Percentiles rank a stretch among this genome's conserved stretches.
Conservation (phyloP, 768 basidiomycete species). For the Termitomyces titanicus region DNA sequence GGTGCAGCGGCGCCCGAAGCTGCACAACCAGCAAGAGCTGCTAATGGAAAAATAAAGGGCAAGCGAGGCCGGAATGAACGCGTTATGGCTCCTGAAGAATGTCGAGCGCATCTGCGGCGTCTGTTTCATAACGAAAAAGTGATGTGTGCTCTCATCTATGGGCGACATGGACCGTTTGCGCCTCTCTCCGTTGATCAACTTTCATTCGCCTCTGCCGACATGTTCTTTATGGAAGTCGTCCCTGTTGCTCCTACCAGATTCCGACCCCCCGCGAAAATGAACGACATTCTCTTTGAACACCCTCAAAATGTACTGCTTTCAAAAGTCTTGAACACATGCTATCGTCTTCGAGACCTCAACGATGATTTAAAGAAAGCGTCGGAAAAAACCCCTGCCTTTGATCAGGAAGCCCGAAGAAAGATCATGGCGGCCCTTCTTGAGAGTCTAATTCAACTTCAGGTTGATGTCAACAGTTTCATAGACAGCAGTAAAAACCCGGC, state of each 20-base stretch:
- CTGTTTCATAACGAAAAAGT: conserved; percentile 80
- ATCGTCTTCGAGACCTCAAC: conserved; percentile 76
- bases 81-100: conserved; percentile 87
- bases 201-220: conserved; percentile 78
- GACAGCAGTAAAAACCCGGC: conserved; percentile 95
- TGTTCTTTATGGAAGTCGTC: conserved; percentile 95
- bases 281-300: conserved; percentile 92
- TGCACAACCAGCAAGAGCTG: conserved; percentile 54
- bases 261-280: conserved; percentile 89
- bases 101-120: conserved; percentile 86
- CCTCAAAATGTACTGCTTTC: conserved; percentile 90
- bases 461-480: conserved; percentile 95
- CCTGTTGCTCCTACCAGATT: conserved; percentile 94
- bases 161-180: conserved; percentile 86
- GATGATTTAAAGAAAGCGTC: conserved; percentile 57
- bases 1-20: conserved; percentile 3
- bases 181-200: conserved; percentile 56
- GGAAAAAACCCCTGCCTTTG: conserved; percentile 50
- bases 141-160: conserved; percentile 87
- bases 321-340: conserved; percentile 75
- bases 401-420: conserved; percentile 48
- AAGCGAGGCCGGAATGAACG: conserved; percentile 83
- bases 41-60: conserved; percentile 75
- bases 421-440: conserved; percentile 73
- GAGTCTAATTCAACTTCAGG: conserved; percentile 82